These are phyloP conservation scores for Davidsoniella virescens DNA, from an alignment of 2,329 filamentous ascomycete genomes.

Conservation along the genomic window DNA sequence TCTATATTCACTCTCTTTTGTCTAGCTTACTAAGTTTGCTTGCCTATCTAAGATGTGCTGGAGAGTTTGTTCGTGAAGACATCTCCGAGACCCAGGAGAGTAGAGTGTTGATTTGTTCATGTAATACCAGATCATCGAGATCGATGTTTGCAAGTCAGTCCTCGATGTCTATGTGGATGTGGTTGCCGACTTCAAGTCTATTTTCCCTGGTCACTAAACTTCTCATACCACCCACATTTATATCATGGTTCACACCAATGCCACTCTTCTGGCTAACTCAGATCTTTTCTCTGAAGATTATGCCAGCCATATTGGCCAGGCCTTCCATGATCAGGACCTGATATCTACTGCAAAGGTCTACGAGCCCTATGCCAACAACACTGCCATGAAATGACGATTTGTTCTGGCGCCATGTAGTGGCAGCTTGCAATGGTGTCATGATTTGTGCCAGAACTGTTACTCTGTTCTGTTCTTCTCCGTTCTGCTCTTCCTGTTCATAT, in stretches of 20 bases:
- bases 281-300: slow-evolving; percentile 30
- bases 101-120: slow-evolving; percentile 24
- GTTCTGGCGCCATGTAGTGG: too few relatives aligned
- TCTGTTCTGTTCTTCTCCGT: too few relatives aligned
- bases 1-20: not conserved
- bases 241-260: slow-evolving; percentile 21
- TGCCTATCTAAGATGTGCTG: slow-evolving; percentile 19
- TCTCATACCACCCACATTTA: slow-evolving; percentile 27
- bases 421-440: too few relatives aligned
- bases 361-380: slow-evolving; percentile 29
- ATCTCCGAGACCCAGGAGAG: slow-evolving; percentile 26
- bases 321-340: slow-evolving; percentile 43
- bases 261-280: slow-evolving; percentile 28
- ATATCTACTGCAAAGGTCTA: slow-evolving; percentile 31
- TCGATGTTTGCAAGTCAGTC: slow-evolving; percentile 25
- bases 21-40: not conserved
- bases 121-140: slow-evolving; percentile 28
- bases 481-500: too few relatives aligned
- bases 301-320: slow-evolving; percentile 43
- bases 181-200: slow-evolving; percentile 25
- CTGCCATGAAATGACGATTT: too few relatives aligned
- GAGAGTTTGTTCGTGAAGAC: slow-evolving; percentile 24
- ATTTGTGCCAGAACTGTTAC: too few relatives aligned
- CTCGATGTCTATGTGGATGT: slow-evolving; percentile 25
- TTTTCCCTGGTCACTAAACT: slow-evolving; percentile 29